Base-by-base conservation (phyloP, 768 basidiomycete genomes). In the Calocybe cyanea region DNA sequence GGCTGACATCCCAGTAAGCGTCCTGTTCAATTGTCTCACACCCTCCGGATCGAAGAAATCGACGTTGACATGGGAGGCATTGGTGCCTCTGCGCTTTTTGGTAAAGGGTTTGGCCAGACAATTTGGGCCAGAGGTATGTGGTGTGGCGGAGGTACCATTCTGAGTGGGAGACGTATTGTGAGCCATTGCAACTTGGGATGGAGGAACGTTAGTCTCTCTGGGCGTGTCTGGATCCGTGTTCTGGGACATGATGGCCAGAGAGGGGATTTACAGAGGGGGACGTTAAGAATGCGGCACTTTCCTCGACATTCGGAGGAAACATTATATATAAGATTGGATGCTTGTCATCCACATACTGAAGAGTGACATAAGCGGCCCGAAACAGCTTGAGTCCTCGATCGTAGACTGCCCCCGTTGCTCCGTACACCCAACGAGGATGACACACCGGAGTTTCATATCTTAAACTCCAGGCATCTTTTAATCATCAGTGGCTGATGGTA, bases 31-130 rank as follows among this genome's bases (percentile, higher is more conserved):
- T 36, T 66, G 52, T 2, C 53, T 57, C 28, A 78, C 71, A 7
- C 80, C 82, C 15, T 54, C 53, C 1, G 73, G 78, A 58, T 84
- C 80, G 53, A 83, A 82, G 51, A 70, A 71, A 37, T 72, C 75
- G 15, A 77, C 46, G 19, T 66, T 60, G 2, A 77, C 71, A 45
- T 56, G 66, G 39, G 66, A 72, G 11, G 49, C 52, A 20, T 46
- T 44, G 0, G 58, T 58, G 11, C 41, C 32, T 2, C 51, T 33
- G 14, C 49, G 44, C 24, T 38, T 42, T 14, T 46, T 44, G 9
- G 28, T 20, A n/a, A 36, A 30, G 24, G 37, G 47, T n/a, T 35
- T 47, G 10, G 51, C 40, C 17, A 37, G n/a, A n/a, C n/a, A 34
- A 32, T 33, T 24, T 3, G 31, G 32, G 15, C 41, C 31, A 38